Evolutionary conservation across 305 asterid species (phyloP).

Genomic region (Solanum aculeatissimum): DNA sequence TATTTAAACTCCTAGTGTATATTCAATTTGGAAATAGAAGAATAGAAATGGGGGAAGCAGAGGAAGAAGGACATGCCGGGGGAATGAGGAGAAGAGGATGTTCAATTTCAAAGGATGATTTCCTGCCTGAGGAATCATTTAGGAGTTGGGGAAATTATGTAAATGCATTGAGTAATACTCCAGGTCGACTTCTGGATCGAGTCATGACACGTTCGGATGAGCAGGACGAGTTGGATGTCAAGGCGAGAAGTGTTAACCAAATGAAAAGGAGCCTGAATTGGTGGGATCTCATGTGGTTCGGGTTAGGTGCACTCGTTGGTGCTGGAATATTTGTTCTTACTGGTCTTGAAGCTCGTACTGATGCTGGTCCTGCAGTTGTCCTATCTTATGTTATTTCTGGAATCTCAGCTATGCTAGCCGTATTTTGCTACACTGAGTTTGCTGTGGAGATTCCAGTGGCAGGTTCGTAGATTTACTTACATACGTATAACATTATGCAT

Average conservation of each 20-base stretch:
- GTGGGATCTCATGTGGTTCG: slow-evolving; percentile 28
- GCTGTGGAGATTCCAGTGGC: slow-evolving; percentile 24
- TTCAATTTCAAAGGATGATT: slow-evolving; percentile 26
- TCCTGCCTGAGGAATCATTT: slow-evolving; percentile 51
- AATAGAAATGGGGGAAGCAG: background rate
- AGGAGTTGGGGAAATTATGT: slow-evolving; percentile 34
- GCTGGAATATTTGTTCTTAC: slow-evolving; percentile 26
- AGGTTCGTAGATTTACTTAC: background rate
- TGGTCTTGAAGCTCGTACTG: slow-evolving; percentile 2
- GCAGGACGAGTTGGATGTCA: slow-evolving; percentile 1
- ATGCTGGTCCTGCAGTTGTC: slow-evolving; percentile 13
- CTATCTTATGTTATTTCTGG: slow-evolving; percentile 17
- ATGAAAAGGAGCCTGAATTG: slow-evolving; percentile 11
- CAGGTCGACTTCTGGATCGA: slow-evolving; percentile 8
- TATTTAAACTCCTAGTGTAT: background rate
- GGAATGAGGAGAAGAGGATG: background rate
- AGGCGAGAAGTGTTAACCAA: slow-evolving; percentile 9
- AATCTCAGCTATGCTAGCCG: slow-evolving; percentile 14
- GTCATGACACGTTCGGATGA: slow-evolving; percentile 7
- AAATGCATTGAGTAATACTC: slow-evolving; percentile 23
- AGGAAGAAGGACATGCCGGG: background rate
- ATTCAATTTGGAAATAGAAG: background rate
- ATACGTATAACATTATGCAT: background rate
- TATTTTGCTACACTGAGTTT: slow-evolving; percentile 21
- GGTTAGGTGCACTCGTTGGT: slow-evolving; percentile 21